Percentiles rank a stretch among this genome's conserved stretches.
Conservation (phyloP, 1,284 basidiomycete genomes). For the Megacollybia platyphylla region DNA sequence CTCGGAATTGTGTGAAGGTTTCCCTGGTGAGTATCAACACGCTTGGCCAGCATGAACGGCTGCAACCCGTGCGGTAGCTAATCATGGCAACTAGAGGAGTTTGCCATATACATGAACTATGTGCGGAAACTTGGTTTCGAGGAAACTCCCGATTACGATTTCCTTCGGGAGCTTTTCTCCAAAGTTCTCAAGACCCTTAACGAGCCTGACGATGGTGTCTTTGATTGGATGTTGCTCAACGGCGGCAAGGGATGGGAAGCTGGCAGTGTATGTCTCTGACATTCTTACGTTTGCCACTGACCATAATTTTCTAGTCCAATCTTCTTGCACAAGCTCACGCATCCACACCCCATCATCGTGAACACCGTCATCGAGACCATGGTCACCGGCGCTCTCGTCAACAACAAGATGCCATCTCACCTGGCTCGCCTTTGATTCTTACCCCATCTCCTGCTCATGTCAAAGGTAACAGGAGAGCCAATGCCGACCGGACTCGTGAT, state of each 20-base stretch:
- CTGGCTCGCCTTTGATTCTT: slow-evolving; percentile 43
- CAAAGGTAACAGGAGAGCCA: slow-evolving; percentile 34
- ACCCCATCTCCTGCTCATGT: slow-evolving; percentile 52
- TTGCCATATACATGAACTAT: slow-evolving; percentile 95
- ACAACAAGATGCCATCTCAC: slow-evolving; percentile 35
- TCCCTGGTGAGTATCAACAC: slow-evolving; percentile 60
- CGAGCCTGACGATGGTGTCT: slow-evolving; percentile 87
- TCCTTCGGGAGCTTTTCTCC: slow-evolving; percentile 86
- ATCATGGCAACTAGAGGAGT: slow-evolving; percentile 60
- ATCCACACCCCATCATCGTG: slow-evolving; percentile 37
- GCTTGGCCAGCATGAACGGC: slow-evolving; percentile 1
- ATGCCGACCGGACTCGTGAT: slow-evolving; percentile 36
- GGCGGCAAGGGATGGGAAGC: slow-evolving; percentile 82
- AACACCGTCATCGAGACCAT: slow-evolving; percentile 40
- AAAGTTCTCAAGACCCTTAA: slow-evolving; percentile 86
- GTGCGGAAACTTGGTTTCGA: slow-evolving; percentile 93
- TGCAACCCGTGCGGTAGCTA: background rate
- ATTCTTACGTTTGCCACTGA: slow-evolving; percentile 2
- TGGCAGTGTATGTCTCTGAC: slow-evolving; percentile 38
- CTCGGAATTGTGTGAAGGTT: slow-evolving; percentile 88
- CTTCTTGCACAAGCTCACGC: slow-evolving; percentile 39
- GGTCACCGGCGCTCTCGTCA: slow-evolving; percentile 46
- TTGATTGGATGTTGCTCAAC: slow-evolving; percentile 97
- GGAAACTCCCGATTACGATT: slow-evolving; percentile 95
- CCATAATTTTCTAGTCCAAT: slow-evolving; percentile 19